Evolutionary conservation across 169 alveolate species (phyloP), one percentile per base, ranked within the genome.

Genomic region (Eimeria acervulina): DNA sequence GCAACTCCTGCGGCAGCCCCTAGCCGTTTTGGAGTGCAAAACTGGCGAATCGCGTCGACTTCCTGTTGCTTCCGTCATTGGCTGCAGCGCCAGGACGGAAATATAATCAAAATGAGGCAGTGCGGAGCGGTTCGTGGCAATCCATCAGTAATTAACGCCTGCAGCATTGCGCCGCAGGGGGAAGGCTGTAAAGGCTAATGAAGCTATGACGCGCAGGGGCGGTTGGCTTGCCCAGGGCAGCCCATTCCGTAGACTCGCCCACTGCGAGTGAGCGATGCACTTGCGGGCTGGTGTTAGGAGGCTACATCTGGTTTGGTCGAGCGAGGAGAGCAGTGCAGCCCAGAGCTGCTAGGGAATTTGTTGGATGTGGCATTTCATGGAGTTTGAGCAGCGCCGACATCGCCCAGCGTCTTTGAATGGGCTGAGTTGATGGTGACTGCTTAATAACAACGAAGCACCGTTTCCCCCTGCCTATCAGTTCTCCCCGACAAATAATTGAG

Each of bases 301-400:
- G 2, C 26, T 51, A 51, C 7, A 51, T 17, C 7, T 17, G 47
- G 26, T 31, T 23, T 42, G 13, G 10, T 8, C 23, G n/a, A 15
- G 80, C 4, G 80, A 15, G 80, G 80, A 68, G 80, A n/a, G 80
- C 80, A 31, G 80, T 33, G 12, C 80, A 33, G 80, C 80, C 28
- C 80, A 3, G 80, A 68, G 47, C 28, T 68, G 80, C 26, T 68
- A 47, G 47, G 23, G n/a, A 33, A 13, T 68, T 68, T 26, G 17
- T 68, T 68, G 80, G 23, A 31, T 68, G 42, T 13, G 26, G 80
- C 47, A 31, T 13, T 33, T 17, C 80, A 68, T 15, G 44, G 80
- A 33, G 44, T 12, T 68, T 68, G 47, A 68, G 80, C 80, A 68
- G 80, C 80, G 80, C 44, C 33, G 42, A 68, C 80, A 47, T 68